Evolutionary conservation across 2,329 filamentous ascomycete genomes (phyloP).

Genomic region (Cercospora sesami): DNA sequence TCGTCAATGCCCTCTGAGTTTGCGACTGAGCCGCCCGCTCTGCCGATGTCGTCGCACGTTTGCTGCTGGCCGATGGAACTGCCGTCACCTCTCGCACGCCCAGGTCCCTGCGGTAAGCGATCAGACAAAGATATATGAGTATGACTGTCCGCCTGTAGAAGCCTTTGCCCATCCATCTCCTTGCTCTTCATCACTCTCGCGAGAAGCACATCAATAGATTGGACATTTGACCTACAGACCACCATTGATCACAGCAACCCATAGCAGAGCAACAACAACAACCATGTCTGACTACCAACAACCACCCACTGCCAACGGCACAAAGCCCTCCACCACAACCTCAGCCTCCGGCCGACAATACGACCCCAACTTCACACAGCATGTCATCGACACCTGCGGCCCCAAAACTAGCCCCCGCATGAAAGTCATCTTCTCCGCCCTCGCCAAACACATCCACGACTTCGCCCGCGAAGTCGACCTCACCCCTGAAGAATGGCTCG

Average conservation of each 20-base stretch:
- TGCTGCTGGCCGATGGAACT: constrained; percentile 19
- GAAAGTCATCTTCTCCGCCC: constrained; percentile 61
- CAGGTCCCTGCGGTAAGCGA: constrained; percentile 15
- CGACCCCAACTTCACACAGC: constrained; percentile 74
- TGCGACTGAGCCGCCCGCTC: constrained; percentile 4
- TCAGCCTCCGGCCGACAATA: constrained; percentile 48
- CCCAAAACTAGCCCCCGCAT: constrained; percentile 66
- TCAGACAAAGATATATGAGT: constrained; percentile 14
- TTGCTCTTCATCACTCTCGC: neutral
- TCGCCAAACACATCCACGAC: constrained; percentile 74
- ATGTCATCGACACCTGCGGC: constrained; percentile 72
- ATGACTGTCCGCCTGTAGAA: constrained; percentile 8
- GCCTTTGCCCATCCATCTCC: neutral
- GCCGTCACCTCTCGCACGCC: constrained; percentile 13
- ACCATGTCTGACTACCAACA: constrained; percentile 13
- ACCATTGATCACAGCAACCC: neutral
- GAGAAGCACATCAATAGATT: neutral
- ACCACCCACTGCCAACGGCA: constrained; percentile 6
- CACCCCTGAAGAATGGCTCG: constrained; percentile 73
- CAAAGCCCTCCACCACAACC: neutral
- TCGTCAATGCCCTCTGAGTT: constrained; percentile 8
- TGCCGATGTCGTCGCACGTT: constrained; percentile 9
- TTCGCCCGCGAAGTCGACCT: constrained; percentile 77
- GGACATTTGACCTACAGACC: neutral
- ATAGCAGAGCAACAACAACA: neutral